Base-by-base conservation (phyloP, 805 yeast genomes). In the Ogataea pilisensis region DNA sequence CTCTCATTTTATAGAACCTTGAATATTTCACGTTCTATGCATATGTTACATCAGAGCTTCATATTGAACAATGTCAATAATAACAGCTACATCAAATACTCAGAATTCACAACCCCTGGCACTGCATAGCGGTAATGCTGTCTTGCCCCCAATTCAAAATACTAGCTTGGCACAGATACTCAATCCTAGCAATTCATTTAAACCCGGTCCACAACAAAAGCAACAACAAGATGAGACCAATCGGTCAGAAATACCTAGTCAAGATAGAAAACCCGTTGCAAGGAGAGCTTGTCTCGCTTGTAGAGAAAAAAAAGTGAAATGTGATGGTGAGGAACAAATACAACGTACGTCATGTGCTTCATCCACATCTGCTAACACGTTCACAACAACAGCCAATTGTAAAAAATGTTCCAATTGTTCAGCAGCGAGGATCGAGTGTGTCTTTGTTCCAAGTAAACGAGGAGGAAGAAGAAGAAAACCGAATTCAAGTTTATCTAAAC, bases 281-380 rank as follows among this genome's bases (percentile, higher is more conserved):
- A 66, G 74, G 43, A 64, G 80, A 35, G 85, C 85, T 0, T 80
- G 85, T 54, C 61, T 80, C 5, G 68, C 78, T 4, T 80, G 86
- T 44, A 73, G 86, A 31, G 82, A 76, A 49, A 78, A 76, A 61
- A 80, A 80, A 50, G 69, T 80, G 46, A 80, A 78, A 49, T 80
- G 86, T 58, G 84, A 80, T 48, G 85, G 85, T 12, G 84, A 78
- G 48, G 53, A 66, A 12, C 46, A 48, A 26, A 51, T 57, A 4
- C 50, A 41, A 17, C 18, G 20, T 18, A n/a, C n/a, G n/a, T n/a
- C n/a, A n/a, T n/a, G n/a, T n/a, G n/a, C n/a, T n/a, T n/a, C n/a
- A n/a, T 17, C 37, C 14, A 18, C 42, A 9, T 33, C 39, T 6
- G 14, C 44, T 4, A 60, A 37, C 4, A 40, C 35, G 28, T 41